Evolutionary conservation across 345 rosid genomes (phyloP).

Genomic region (Gynandropsis gynandra): DNA sequence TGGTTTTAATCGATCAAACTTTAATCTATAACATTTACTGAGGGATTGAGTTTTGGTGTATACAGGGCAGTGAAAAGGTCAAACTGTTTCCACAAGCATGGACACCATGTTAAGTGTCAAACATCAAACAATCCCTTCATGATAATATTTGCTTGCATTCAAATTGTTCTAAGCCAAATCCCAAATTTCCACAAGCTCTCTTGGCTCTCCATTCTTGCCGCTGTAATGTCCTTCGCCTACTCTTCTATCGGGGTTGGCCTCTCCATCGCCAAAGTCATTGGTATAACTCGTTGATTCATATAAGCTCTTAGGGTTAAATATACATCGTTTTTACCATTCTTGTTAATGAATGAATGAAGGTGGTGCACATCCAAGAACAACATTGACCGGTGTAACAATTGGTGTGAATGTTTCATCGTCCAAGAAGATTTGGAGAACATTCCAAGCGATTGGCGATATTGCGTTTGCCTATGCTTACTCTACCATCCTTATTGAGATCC

Average conservation of each 20-base stretch:
- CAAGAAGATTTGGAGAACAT: constrained; percentile 64
- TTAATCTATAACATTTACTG: too few relatives aligned
- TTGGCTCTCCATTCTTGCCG: constrained; percentile 74
- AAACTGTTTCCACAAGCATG: constrained; percentile 62
- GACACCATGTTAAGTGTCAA: constrained; percentile 44
- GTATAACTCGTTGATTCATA: constrained; percentile 12
- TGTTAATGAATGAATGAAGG: too few relatives aligned
- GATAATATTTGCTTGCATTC: constrained; percentile 51
- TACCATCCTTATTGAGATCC: constrained; percentile 71
- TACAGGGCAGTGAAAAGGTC: constrained; percentile 65
- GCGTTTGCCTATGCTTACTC: constrained; percentile 86
- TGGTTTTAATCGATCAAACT: too few relatives aligned
- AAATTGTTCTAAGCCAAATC: constrained; percentile 70
- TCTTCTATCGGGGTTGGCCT: constrained; percentile 71
- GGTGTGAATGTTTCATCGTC: constrained; percentile 62
- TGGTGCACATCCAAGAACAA: constrained; percentile 37
- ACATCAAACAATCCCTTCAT: constrained; percentile 51
- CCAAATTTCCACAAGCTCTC: constrained; percentile 78
- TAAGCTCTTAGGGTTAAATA: background rate
- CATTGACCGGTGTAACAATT: constrained; percentile 44
- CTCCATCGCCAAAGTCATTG: constrained; percentile 45
- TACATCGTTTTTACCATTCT: background rate
- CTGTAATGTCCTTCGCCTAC: constrained; percentile 86
- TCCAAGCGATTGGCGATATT: constrained; percentile 76
- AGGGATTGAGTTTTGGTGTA: too few relatives aligned